A percentile compares a stretch with the other conserved stretches of the same genome.
Evolutionary conservation across 139 green algal genomes (phyloP).

Genomic region (Desmodesmus armatus): DNA sequence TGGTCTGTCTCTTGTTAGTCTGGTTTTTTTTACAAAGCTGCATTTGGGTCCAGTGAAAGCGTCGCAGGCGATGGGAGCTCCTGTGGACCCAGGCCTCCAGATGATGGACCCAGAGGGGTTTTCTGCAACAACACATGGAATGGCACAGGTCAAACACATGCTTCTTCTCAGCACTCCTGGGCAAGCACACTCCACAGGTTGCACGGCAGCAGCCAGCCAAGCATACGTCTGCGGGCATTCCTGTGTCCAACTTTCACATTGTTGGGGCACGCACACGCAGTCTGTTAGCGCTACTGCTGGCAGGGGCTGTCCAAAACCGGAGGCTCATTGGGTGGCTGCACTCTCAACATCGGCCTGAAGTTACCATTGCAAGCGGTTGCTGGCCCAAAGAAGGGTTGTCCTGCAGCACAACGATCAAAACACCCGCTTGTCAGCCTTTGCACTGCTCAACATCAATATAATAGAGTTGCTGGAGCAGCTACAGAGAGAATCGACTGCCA

Average conservation of each 20-base stretch:
- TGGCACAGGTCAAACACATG: too few species aligned
- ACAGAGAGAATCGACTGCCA: neutral
- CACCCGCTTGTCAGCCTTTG: neutral
- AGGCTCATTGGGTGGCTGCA: neutral
- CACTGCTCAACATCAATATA: slow-evolving; percentile 8
- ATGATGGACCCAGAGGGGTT: too few species aligned
- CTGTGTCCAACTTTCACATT: neutral
- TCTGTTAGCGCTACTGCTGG: slow-evolving; percentile 18
- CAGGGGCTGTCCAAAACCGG: neutral
- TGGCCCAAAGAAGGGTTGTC: too few species aligned
- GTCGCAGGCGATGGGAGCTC: too few species aligned
- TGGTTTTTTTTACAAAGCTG: too few species aligned
- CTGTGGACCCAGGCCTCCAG: too few species aligned
- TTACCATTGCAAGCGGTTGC: neutral
- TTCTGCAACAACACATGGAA: too few species aligned
- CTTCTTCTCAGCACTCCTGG: too few species aligned
- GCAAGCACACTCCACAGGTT: neutral
- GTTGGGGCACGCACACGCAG: neutral
- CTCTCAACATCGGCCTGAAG: slow-evolving; percentile 3
- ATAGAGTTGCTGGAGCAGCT: neutral
- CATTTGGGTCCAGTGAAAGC: too few species aligned
- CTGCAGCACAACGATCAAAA: too few species aligned
- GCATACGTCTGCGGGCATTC: neutral
- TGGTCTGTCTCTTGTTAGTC: too few species aligned
- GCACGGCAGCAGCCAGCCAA: neutral